These are phyloP conservation scores for Cercospora sojina DNA, from an alignment of 2,329 filamentous ascomycete genomes.

Conservation along the genomic window DNA sequence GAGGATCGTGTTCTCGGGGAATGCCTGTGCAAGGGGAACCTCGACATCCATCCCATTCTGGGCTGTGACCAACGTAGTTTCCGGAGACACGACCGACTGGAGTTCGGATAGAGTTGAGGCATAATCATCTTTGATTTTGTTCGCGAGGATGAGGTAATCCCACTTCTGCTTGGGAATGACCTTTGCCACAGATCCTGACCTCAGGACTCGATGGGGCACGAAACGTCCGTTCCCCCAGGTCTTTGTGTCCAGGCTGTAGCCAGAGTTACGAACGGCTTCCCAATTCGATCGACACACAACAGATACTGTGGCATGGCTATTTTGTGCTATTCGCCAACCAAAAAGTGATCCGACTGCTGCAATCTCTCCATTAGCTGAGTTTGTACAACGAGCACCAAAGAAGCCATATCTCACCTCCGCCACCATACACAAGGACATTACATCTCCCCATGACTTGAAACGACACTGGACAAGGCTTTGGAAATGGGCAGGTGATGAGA, in stretches of 20 bases:
- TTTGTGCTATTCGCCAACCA: slow-evolving; percentile 31
- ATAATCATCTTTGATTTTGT: slow-evolving; percentile 26
- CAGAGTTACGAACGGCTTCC: slow-evolving; percentile 19
- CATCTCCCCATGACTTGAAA: slow-evolving; percentile 4
- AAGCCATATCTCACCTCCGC: slow-evolving; percentile 19
- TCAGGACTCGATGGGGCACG: slow-evolving; percentile 23
- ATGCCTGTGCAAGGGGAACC: slow-evolving; percentile 21
- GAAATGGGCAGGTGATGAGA: background rate
- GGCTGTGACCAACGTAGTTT: slow-evolving; percentile 27
- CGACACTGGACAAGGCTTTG: background rate
- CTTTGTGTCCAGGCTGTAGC: slow-evolving; percentile 25
- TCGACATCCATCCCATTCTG: slow-evolving; percentile 32
- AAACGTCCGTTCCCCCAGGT: slow-evolving; percentile 30
- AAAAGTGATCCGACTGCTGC: slow-evolving; percentile 29
- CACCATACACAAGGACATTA: slow-evolving; percentile 23
- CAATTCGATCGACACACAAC: slow-evolving; percentile 31
- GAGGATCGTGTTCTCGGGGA: slow-evolving; percentile 28
- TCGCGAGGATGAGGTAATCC: slow-evolving; percentile 30
- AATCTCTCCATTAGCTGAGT: background rate
- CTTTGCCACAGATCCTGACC: slow-evolving; percentile 13
- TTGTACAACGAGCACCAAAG: background rate
- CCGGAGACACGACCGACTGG: slow-evolving; percentile 13
- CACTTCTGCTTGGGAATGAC: slow-evolving; percentile 14
- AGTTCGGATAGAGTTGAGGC: slow-evolving; percentile 21
- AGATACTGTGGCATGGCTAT: slow-evolving; percentile 22